Conservation (phyloP, 345 rosid species). For the Clarkia xantiana region DNA sequence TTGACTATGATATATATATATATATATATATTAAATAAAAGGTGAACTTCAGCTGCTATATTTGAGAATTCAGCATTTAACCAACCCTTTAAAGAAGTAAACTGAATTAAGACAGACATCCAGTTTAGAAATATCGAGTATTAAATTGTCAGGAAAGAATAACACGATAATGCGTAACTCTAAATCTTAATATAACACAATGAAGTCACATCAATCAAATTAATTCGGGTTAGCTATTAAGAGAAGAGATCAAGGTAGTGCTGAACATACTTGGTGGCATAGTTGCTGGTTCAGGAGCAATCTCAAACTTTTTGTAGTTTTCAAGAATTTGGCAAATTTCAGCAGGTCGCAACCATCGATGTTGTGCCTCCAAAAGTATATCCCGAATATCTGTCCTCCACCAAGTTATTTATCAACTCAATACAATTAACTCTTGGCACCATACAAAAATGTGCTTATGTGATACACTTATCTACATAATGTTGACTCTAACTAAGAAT, state of each 20-base stretch:
- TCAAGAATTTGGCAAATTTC: constrained; percentile 86
- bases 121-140: too few relatives aligned
- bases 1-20: too few relatives aligned
- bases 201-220: too few relatives aligned
- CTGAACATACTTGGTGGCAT: constrained; percentile 51
- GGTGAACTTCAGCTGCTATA: too few relatives aligned
- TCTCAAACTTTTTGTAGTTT: constrained; percentile 38
- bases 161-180: too few relatives aligned
- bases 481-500: too few relatives aligned
- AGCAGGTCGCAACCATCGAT: constrained; percentile 89
- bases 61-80: not conserved
- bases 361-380: constrained; percentile 66
- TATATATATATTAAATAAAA: too few relatives aligned
- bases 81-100: too few relatives aligned
- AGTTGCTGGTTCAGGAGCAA: constrained; percentile 66
- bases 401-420: constrained; percentile 2
- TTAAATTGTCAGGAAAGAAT: too few relatives aligned
- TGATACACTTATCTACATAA: too few relatives aligned
- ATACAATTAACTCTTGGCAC: not conserved
- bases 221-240: too few relatives aligned
- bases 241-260: not conserved
- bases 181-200: too few relatives aligned
- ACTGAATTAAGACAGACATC: not conserved
- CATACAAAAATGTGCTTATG: not conserved
- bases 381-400: constrained; percentile 58